These are phyloP conservation scores for Cymodocea nodosa DNA, from an alignment of 116 monocot genomes.

Conservation along the genomic window DNA sequence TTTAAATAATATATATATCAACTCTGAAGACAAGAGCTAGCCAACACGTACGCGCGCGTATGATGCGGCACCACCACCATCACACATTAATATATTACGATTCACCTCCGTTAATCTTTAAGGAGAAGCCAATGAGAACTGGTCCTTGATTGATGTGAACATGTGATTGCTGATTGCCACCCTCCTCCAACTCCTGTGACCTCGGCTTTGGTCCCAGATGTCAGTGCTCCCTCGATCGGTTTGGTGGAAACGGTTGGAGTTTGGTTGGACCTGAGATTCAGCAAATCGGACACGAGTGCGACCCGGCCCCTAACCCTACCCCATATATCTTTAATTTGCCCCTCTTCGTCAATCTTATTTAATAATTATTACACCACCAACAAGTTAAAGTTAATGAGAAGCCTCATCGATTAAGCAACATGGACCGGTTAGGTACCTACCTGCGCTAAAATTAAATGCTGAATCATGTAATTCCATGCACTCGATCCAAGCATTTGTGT, in stretches of 20 bases:
- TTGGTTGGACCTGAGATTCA: slow-evolving; percentile 4
- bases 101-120: not conserved
- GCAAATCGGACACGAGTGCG: not conserved
- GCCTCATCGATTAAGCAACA: not conserved
- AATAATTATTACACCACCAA: not conserved
- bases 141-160: not conserved
- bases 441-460: not conserved
- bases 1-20: no score
- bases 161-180: not conserved
- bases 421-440: not conserved
- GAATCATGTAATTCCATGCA: not conserved
- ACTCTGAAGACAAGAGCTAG: no score
- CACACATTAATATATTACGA: not conserved
- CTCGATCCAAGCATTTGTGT: not conserved
- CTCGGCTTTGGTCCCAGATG: not conserved
- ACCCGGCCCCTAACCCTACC: slow-evolving; percentile 7
- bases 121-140: not conserved
- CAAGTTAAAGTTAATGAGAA: no score
- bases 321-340: no score
- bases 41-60: no score
- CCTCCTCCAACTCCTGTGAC: not conserved
- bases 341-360: not conserved
- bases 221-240: not conserved
- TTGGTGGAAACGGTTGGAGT: slow-evolving; percentile 5
- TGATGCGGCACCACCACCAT: not conserved